Evolutionary conservation across 768 basidiomycete genomes (phyloP).

Genomic region (Phylloporus rhodoxanthus): DNA sequence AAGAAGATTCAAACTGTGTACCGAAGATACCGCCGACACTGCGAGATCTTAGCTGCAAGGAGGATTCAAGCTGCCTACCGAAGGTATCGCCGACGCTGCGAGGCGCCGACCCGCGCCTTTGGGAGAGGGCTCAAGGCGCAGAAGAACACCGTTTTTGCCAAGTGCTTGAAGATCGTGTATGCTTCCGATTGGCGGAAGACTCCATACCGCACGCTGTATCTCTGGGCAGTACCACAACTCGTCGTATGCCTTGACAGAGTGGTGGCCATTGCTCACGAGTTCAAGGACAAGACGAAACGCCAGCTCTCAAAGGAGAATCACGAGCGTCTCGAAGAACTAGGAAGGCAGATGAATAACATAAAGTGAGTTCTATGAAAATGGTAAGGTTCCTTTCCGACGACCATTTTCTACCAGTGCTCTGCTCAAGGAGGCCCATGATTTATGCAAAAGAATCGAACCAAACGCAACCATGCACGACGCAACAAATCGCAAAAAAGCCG

Average conservation of each 20-base stretch:
- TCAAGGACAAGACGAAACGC: conserved; percentile 32
- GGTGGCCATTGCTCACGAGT: conserved; percentile 17
- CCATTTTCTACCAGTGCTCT: conserved; percentile 15
- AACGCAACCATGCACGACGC: conserved; percentile 24
- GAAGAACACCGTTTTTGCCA: conserved; percentile 21
- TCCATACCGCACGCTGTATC: conserved; percentile 34
- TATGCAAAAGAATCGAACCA: conserved; percentile 32
- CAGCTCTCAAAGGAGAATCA: conserved; percentile 26
- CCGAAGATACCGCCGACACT: conserved; percentile 5
- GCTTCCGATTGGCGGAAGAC: conserved; percentile 25
- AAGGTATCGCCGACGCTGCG: conserved; percentile 1
- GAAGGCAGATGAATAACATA: conserved; percentile 25
- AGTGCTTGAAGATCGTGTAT: conserved; percentile 26
- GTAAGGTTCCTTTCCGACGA: not conserved
- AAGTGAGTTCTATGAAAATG: conserved; percentile 25
- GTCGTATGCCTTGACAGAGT: conserved; percentile 37
- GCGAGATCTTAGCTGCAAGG: conserved; percentile 11
- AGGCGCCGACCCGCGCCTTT: conserved; percentile 3
- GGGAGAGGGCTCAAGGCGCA: conserved; percentile 19
- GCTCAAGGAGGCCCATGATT: conserved; percentile 20
- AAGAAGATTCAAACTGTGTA: conserved; percentile 18
- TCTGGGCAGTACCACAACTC: conserved; percentile 36
- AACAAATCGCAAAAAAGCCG: conserved; percentile 11
- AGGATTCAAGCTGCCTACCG: conserved; percentile 20
- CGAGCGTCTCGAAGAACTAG: conserved; percentile 33